Conservation (phyloP, 140 eudicot species). For the Flaveria floridana region DNA sequence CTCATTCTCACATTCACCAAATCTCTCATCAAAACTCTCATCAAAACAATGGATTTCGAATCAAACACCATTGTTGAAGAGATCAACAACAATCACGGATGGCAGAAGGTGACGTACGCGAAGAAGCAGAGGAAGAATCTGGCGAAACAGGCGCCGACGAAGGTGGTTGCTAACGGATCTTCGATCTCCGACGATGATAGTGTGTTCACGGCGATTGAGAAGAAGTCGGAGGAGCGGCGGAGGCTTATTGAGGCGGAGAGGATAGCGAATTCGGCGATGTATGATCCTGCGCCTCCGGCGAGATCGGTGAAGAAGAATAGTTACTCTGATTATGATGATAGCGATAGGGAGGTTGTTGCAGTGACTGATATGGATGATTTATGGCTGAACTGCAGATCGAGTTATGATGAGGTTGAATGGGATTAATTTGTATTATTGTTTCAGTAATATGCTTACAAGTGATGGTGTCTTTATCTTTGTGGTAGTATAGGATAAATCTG, state of each 20-base stretch:
- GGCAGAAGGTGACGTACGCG: slow-evolving; percentile 86
- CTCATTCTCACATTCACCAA: slow-evolving; percentile 34
- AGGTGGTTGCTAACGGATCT: slow-evolving; percentile 46
- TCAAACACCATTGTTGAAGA: slow-evolving; percentile 33
- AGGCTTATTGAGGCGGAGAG: slow-evolving; percentile 63
- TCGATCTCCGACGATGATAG: slow-evolving; percentile 24
- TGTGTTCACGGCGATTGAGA: slow-evolving; percentile 62
- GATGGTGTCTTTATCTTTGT: neutral
- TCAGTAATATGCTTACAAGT: slow-evolving; percentile 6
- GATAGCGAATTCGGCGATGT: slow-evolving; percentile 37
- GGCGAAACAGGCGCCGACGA: slow-evolving; percentile 28
- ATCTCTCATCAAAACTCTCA: slow-evolving; percentile 25
- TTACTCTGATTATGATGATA: slow-evolving; percentile 46
- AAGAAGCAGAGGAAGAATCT: slow-evolving; percentile 57
- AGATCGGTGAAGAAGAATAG: slow-evolving; percentile 42
- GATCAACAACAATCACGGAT: slow-evolving; percentile 61
- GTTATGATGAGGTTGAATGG: slow-evolving; percentile 2
- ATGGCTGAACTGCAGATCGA: neutral
- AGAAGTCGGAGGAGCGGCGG: slow-evolving; percentile 82
- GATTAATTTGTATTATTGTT: slow-evolving; percentile 11
- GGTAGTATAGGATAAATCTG: neutral
- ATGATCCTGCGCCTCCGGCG: slow-evolving; percentile 35
- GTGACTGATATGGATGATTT: slow-evolving; percentile 8
- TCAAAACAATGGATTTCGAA: slow-evolving; percentile 35
- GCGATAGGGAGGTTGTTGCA: slow-evolving; percentile 41